Base-by-base conservation (phyloP, 352 stramenopile genomes). In the Phytophthora chlamydospora region DNA sequence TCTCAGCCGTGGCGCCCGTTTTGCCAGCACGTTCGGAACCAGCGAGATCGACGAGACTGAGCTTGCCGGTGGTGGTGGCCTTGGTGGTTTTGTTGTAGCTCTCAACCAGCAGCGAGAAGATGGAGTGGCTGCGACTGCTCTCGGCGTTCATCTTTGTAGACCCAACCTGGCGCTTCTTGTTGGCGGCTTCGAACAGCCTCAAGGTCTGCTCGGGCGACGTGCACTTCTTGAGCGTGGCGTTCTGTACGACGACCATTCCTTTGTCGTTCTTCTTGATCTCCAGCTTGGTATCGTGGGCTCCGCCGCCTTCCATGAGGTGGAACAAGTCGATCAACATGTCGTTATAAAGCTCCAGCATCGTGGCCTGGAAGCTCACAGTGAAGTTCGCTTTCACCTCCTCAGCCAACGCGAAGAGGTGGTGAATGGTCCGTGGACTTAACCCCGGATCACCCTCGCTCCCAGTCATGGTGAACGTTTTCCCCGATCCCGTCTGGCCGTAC, bases 401-500 rank as follows among this genome's bases (percentile, higher is more conserved):
- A 1, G 86, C 85, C 11, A 95, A 66, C 10, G 53, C 59, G 49
- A 95, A 98, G 21, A 98, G 58, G 54, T 96, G 85, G 36, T 91
- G 61, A 66, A 98, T 97, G 42, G 80, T 70, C 11, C 93, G 81
- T 9, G 86, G 89, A 40, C 75, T 97, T n/a, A 98, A 64, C 0
- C 93, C 93, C 0, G 85, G 89, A 43, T 87, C 71, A 3, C 59
- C 19, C 12, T 92, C 75, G 8, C 58, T 80, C 11, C 83, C 93
- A 0, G 88, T 96, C 93, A 95, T 95, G 3, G 88, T 96, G 48
- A 94, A 83, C 0, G 88, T 95, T 56, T 96, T 96, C 34, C 87
- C 87, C 0, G 69, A 96, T 31, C 89, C 86, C 29, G 96, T 99
- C 73, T 99, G 97, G 2, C 97, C 97, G 56, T 99, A 99, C 13